Conservation (phyloP, 108 stramenopile species). For the Pelagomonas calceolata region DNA sequence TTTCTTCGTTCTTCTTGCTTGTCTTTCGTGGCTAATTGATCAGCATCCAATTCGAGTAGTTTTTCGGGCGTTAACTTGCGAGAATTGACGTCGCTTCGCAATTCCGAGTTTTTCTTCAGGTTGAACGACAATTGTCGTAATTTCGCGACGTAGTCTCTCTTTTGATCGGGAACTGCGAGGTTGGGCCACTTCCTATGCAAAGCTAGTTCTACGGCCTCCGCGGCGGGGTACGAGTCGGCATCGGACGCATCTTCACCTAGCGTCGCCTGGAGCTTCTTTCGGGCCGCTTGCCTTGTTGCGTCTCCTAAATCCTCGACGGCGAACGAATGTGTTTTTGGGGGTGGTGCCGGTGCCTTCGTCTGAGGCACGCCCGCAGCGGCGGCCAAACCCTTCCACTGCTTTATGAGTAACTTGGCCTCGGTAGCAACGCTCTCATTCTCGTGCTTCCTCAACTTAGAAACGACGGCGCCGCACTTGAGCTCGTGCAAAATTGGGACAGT, state of each 20-base stretch:
- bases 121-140: background rate
- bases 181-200: background rate
- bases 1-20: background rate
- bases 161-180: background rate
- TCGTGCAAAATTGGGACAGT: background rate
- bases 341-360: too few relatives aligned
- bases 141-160: background rate
- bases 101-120: background rate
- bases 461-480: background rate
- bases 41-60: background rate
- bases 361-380: background rate
- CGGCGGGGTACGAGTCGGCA: background rate
- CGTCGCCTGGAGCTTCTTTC: too few relatives aligned
- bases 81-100: background rate
- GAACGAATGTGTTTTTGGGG: background rate
- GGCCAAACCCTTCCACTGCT: background rate
- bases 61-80: background rate
- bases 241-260: too few relatives aligned
- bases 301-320: background rate
- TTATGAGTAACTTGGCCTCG: background rate
- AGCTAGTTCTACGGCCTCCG: background rate
- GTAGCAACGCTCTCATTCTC: background rate
- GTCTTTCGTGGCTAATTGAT: background rate
- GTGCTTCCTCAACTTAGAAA: background rate
- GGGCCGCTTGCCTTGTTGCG: too few relatives aligned